These are phyloP conservation scores for Wallacemonas sp. DNA, from an alignment of 208 protist species.

Conservation along the genomic window DNA sequence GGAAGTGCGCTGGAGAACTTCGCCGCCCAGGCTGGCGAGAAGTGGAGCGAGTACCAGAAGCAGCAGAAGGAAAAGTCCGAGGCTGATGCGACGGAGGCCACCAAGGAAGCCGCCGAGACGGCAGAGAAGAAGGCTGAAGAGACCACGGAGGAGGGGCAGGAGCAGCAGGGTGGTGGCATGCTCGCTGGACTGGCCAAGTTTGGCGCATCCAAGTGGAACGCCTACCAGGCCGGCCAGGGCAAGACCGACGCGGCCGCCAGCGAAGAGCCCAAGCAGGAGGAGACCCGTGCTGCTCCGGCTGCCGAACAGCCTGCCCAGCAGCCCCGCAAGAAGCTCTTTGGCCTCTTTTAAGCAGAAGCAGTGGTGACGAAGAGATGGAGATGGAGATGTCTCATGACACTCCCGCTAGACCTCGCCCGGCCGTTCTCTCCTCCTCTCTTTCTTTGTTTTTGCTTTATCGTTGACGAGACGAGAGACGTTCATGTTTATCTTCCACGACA, in stretches of 20 bases:
- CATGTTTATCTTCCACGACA: conserved; percentile 8
- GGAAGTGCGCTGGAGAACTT: not conserved
- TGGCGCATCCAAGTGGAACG: not conserved
- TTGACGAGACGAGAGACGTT: not conserved
- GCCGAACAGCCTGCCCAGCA: not conserved
- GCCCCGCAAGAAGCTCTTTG: conserved; percentile 13
- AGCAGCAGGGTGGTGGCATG: conserved; percentile 4
- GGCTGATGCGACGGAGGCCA: not conserved
- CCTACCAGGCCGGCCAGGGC: conserved; percentile 5
- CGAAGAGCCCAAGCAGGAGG: not conserved
- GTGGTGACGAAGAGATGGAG: not conserved
- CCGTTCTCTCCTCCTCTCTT: not conserved
- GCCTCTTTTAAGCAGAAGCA: conserved; percentile 2
- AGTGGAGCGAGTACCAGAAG: conserved; percentile 2
- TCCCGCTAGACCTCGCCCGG: not conserved
- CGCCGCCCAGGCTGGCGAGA: not conserved
- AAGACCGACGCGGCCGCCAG: conserved; percentile 1
- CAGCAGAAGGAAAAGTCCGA: conserved; percentile 3
- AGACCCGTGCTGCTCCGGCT: not conserved
- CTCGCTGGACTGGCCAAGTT: conserved; percentile 2
- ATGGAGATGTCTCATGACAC: not conserved
- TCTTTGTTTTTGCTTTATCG: not conserved
- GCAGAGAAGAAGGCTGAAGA: not conserved
- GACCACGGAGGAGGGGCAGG: not conserved
- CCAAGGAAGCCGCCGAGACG: no score